A percentile compares a stretch with the other conserved stretches of the same genome.
Evolutionary conservation across 129 eudicot genomes (phyloP).

Genomic region (Artemisia argyi): DNA sequence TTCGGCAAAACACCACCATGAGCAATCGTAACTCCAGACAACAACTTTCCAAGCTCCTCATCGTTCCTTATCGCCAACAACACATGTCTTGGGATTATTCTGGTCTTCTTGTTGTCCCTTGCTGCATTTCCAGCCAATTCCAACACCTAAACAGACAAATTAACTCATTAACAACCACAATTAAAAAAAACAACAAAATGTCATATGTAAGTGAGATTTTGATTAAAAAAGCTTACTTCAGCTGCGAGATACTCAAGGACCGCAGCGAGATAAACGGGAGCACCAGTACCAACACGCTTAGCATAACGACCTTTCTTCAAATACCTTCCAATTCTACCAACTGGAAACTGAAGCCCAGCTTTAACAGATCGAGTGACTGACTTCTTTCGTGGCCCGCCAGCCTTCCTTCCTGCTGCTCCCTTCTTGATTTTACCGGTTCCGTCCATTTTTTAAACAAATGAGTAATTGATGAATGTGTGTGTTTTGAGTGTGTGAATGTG

Average conservation of each 20-base stretch:
- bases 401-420: too few relatives aligned
- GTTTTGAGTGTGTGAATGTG: too few relatives aligned
- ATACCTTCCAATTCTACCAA: constrained; percentile 63
- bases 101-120: constrained; percentile 32
- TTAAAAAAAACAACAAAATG: too few relatives aligned
- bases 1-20: constrained; percentile 37
- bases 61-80: constrained; percentile 32
- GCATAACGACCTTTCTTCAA: constrained; percentile 65
- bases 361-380: background rate
- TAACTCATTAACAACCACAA: too few relatives aligned
- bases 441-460: constrained; percentile 18
- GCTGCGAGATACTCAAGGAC: constrained; percentile 75
- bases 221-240: constrained; percentile 20
- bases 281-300: constrained; percentile 64
- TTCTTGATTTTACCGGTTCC: background rate
- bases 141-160: background rate
- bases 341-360: constrained; percentile 76
- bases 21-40: constrained; percentile 35
- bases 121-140: constrained; percentile 37
- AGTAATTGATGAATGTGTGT: background rate
- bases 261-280: constrained; percentile 76
- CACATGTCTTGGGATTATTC: constrained; percentile 32
- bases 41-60: constrained; percentile 34
- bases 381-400: too few relatives aligned
- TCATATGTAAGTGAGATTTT: too few relatives aligned